Evolutionary conservation across 495 filamentous ascomycete genomes (phyloP), one percentile per base, ranked within the genome.

Genomic region (Annulohypoxylon moriforme): DNA sequence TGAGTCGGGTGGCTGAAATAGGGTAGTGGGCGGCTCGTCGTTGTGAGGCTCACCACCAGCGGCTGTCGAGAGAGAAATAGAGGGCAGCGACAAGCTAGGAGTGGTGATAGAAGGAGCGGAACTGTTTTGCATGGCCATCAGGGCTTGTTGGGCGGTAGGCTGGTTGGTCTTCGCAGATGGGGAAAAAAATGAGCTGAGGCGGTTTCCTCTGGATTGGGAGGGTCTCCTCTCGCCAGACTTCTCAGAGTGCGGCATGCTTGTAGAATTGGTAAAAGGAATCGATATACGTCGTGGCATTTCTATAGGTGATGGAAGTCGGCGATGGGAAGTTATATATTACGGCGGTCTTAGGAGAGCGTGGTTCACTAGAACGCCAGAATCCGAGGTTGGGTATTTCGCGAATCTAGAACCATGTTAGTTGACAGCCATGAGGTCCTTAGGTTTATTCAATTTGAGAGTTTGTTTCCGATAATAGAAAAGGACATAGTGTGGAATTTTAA

Each of bases 1-100:
- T 10, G 92, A 91, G n/a, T 93, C 93, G 34, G 93, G 93, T 18
- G 96, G 96, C 76, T 96, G 87, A 80, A 98, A 98, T 27, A 99
- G 86, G 3, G 94, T 97, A 18, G 91, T 94, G 1, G 91, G 83
- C 36, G 87, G 80, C 73, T 82, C 91, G 76, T 96, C 92, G 73
- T 86, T 89, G 64, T 87, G 87, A 34, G 68, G 76, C 73, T 93
- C 93, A 64, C 93, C 93, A 36, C 89, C 92, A 11, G 89, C 92
- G 61, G 94, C 94, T 9, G 93, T 94, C 5, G 95, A 97, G 34
- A 98, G 87, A 25, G 92, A 97, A 68, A 99, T 99, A 50, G 92
- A 94, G 34, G 96, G 96, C 75, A 98, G 82, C 46, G 93, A 94
- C 69, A 95, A 80, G 74, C 89, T 89, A 31, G 93, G 82, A 40